These are phyloP conservation scores for Phaffomyces antillensis DNA, from an alignment of 805 yeast genomes.

Conservation along the genomic window DNA sequence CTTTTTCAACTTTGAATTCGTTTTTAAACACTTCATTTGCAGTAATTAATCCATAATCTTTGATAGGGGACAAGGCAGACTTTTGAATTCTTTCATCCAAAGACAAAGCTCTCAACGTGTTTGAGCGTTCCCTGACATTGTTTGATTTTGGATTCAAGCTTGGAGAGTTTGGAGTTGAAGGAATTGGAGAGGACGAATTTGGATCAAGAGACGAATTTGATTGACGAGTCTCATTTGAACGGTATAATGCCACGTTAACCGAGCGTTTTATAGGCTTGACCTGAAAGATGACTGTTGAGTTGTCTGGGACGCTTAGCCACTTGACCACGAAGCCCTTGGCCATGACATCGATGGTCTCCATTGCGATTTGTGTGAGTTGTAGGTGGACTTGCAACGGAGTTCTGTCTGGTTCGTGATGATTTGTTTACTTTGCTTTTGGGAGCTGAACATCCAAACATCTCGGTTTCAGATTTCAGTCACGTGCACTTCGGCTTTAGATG, in stretches of 20 bases:
- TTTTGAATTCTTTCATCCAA: slow-evolving; percentile 53
- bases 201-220: neutral
- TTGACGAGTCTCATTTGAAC: slow-evolving; percentile 11
- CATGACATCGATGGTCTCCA: slow-evolving; percentile 91
- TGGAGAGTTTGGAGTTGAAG: neutral
- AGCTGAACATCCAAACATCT: too few species aligned
- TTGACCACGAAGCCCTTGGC: slow-evolving; percentile 84
- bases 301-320: slow-evolving; percentile 78
- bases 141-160: too few species aligned
- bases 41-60: slow-evolving; percentile 48
- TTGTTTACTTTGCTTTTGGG: too few species aligned
- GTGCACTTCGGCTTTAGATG: too few species aligned
- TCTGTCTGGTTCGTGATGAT: too few species aligned
- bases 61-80: slow-evolving; percentile 43
- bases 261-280: slow-evolving; percentile 70
- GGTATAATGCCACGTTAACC: slow-evolving; percentile 35
- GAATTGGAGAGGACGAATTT: neutral
- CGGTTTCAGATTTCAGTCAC: too few species aligned
- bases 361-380: slow-evolving; percentile 20
- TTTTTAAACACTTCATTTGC: slow-evolving; percentile 63
- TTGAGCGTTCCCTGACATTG: slow-evolving; percentile 26
- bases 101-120: slow-evolving; percentile 31
- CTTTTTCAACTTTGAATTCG: slow-evolving; percentile 45
- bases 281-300: slow-evolving; percentile 66
- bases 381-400: too few species aligned